Evolutionary conservation across 164 flowering plant genomes (phyloP), one percentile per base, ranked within the genome.

Genomic region (Berberis thunbergii): DNA sequence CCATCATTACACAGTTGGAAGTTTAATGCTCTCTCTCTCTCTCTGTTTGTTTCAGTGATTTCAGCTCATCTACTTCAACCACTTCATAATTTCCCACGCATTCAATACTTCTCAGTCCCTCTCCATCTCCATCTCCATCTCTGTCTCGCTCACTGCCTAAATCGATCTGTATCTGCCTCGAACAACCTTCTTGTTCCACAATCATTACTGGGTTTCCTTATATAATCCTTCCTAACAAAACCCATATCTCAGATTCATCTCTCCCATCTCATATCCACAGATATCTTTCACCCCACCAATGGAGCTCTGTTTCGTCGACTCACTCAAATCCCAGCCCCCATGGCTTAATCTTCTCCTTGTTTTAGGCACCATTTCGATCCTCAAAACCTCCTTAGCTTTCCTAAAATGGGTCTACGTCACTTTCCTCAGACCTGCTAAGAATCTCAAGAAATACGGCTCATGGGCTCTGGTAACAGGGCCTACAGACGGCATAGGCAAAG

Each of bases 381-480:
- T 79, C 48, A 80, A 73, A 53, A 41, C 59, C 45, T 58, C 64
- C 3, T 45, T 78, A 45, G 57, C 69, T 38, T 13, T 83, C n/a
- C 81, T 85, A 73, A 78, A 61, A 43, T 85, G 89, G 87, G 82
- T 87, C 49, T 90, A 79, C 67, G 79, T 82, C 59, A 72, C 64
- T 69, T 90, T 93, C 69, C 80, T 93, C 60, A 78, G 98, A 68
- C 86, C 96, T 5, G 71, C 72, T 11, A 93, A 93, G 79, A 84
- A 93, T 64, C 80, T 93, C 56, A 83, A 78, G 71, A 80, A 78
- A 43, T 93, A 93, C 67, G 98, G 98, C 1, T 85, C 98, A 0
- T 93, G 98, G 98, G 98, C 97, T 1, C 69, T 93, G 0, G 81
- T 93, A 2, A 93, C 98, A 10, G 98, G 97, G 10, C 84, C 89